Percentiles rank a stretch among this genome's conserved stretches.
Evolutionary conservation across 2,329 filamentous ascomycete species (phyloP).

Genomic region (Fusarium veterinarium): DNA sequence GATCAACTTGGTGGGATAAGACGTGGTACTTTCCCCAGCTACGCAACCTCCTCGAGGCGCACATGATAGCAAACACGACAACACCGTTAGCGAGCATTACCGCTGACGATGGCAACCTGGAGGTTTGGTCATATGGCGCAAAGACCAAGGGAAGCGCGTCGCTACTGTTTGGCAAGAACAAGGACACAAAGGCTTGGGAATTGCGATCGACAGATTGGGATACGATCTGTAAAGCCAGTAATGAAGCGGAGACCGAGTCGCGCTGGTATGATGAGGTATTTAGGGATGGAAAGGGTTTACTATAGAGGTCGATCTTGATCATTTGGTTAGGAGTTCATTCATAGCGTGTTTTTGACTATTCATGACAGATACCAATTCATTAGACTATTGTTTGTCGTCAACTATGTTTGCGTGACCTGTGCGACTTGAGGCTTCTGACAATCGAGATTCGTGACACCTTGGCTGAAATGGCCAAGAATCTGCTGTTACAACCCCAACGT

Average conservation of each 20-base stretch:
- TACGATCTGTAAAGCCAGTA: slow-evolving; percentile 32
- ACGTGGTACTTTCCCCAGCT: slow-evolving; percentile 44
- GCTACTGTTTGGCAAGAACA: slow-evolving; percentile 39
- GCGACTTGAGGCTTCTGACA: background rate
- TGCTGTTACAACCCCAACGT: background rate
- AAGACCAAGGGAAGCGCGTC: slow-evolving; percentile 18
- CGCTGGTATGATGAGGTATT: slow-evolving; percentile 42
- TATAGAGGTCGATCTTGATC: slow-evolving; percentile 18
- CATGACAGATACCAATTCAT: slow-evolving; percentile 14
- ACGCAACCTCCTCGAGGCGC: slow-evolving; percentile 34
- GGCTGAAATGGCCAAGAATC: background rate
- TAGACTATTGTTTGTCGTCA: background rate
- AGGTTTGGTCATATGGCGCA: slow-evolving; percentile 28
- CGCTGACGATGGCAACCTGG: slow-evolving; percentile 21
- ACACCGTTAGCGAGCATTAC: slow-evolving; percentile 25
- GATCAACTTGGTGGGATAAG: slow-evolving; percentile 42
- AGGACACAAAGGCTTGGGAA: slow-evolving; percentile 30
- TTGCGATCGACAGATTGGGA: slow-evolving; percentile 36
- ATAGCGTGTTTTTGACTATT: slow-evolving; percentile 34
- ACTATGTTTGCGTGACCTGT: background rate
- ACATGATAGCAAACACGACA: slow-evolving; percentile 28
- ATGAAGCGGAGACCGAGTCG: slow-evolving; percentile 19
- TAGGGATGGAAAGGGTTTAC: slow-evolving; percentile 35
- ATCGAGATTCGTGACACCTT: background rate
- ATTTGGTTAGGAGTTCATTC: slow-evolving; percentile 28